Evolutionary conservation across 2,329 filamentous ascomycete genomes (phyloP).

Genomic region (Paramyrothecium sp.): DNA sequence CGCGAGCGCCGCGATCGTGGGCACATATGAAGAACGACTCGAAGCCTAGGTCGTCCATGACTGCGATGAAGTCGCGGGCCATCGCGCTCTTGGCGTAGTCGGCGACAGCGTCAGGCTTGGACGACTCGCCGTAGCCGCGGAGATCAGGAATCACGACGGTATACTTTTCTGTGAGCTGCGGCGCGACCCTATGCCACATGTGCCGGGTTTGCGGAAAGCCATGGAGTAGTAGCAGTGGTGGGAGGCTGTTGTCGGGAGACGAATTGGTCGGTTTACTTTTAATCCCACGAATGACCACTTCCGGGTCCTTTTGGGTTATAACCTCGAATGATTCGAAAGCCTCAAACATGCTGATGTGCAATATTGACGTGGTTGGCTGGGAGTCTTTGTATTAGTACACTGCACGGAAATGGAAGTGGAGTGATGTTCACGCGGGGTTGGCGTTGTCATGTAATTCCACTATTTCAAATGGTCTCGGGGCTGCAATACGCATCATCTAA

Average conservation of each 20-base stretch:
- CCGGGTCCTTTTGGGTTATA: slow-evolving; percentile 29
- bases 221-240: slow-evolving; percentile 47
- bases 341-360: slow-evolving; percentile 32
- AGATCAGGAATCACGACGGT: slow-evolving; percentile 46
- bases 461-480: too few relatives aligned
- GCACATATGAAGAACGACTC: slow-evolving; percentile 46
- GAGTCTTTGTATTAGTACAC: slow-evolving; percentile 2
- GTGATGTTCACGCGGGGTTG: too few relatives aligned
- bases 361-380: not conserved
- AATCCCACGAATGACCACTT: slow-evolving; percentile 42
- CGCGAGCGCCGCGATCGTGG: slow-evolving; percentile 56
- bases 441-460: too few relatives aligned
- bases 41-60: slow-evolving; percentile 43
- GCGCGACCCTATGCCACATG: slow-evolving; percentile 49
- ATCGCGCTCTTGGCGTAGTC: slow-evolving; percentile 47
- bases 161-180: slow-evolving; percentile 35
- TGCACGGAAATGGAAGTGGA: too few relatives aligned
- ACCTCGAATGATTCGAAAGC: slow-evolving; percentile 36
- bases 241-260: slow-evolving; percentile 23
- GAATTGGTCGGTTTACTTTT: slow-evolving; percentile 26
- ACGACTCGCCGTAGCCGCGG: slow-evolving; percentile 50
- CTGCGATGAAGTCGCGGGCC: slow-evolving; percentile 42
- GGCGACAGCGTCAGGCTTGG: slow-evolving; percentile 35
- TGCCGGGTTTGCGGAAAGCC: slow-evolving; percentile 52
- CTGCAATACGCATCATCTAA: too few relatives aligned